phyloP scores from a whole-genome alignment of 371 early-diverging fungal species.

The Apophysomyces elegans region DNA sequence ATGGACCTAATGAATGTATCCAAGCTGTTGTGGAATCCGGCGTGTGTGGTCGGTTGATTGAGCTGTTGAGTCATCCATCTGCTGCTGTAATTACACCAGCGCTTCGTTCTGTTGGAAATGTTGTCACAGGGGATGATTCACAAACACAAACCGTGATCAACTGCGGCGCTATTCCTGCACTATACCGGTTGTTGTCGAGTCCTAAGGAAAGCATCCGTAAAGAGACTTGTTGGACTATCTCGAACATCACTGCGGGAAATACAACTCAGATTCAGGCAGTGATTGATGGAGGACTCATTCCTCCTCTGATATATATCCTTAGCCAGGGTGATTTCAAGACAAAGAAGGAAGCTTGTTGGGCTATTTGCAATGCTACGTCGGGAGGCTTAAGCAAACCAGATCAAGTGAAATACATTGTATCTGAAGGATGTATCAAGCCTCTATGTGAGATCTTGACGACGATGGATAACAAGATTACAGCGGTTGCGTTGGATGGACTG shows the following conservation, averaged over 20 bases:
- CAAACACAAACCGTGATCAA: conserved; percentile 97
- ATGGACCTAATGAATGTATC: conserved; percentile 94
- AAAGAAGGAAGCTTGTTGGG: conserved; percentile 87
- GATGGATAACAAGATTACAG: conserved; percentile 81
- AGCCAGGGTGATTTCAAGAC: conserved; percentile 59
- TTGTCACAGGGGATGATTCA: conserved; percentile 97
- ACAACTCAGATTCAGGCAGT: conserved; percentile 92
- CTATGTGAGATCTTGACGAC: conserved; percentile 79
- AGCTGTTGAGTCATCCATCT: conserved; percentile 86
- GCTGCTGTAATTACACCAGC: conserved; percentile 96
- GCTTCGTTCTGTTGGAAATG: conserved; percentile 98
- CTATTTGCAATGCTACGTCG: conserved; percentile 91
- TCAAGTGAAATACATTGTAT: conserved; percentile 79
- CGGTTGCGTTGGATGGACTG: conserved; percentile 89
- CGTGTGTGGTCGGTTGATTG: conserved; percentile 89
- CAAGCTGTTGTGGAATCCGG: conserved; percentile 95
- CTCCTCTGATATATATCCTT: conserved; percentile 88
- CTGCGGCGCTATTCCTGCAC: conserved; percentile 82
- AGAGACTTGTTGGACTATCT: conserved; percentile 99
- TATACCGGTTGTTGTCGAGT: conserved; percentile 78
- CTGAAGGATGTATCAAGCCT: conserved; percentile 83
- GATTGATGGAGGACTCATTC: conserved; percentile 93
- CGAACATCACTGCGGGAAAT: conserved; percentile 99
- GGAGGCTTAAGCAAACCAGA: conserved; percentile 78
- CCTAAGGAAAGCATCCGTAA: conserved; percentile 95